phyloP scores from a whole-genome alignment of 2,329 filamentous ascomycete genomes.

The Clonostachys rhizophaga region DNA sequence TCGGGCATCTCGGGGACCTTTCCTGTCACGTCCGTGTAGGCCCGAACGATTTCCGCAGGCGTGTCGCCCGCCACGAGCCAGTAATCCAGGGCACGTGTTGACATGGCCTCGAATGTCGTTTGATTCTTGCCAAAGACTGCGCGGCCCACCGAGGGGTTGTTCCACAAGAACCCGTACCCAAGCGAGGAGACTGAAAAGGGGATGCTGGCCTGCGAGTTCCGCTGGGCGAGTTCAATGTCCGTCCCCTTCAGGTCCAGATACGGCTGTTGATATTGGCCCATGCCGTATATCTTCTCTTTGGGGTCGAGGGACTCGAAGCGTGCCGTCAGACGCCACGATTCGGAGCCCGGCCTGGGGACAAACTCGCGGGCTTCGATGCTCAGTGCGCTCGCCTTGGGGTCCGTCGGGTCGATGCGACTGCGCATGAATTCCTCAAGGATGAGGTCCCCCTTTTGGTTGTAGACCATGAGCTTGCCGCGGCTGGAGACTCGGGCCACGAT shows the following conservation, averaged over 20 bases:
- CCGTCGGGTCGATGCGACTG: slow-evolving; percentile 22
- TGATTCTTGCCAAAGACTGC: slow-evolving; percentile 57
- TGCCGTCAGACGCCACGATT: slow-evolving; percentile 48
- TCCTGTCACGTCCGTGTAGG: slow-evolving; percentile 52
- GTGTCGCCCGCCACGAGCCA: slow-evolving; percentile 57
- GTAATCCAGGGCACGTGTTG: slow-evolving; percentile 55
- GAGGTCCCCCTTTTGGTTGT: slow-evolving; percentile 14
- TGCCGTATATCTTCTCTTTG: slow-evolving; percentile 60
- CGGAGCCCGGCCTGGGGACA: slow-evolving; percentile 38
- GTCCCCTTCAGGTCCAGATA: slow-evolving; percentile 57
- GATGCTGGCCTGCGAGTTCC: slow-evolving; percentile 62
- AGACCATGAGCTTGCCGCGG: slow-evolving; percentile 19
- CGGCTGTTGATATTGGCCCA: slow-evolving; percentile 66
- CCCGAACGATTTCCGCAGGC: slow-evolving; percentile 49
- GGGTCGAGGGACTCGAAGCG: slow-evolving; percentile 50
- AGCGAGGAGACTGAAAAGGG: slow-evolving; percentile 56
- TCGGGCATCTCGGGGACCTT: slow-evolving; percentile 64
- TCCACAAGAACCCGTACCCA: slow-evolving; percentile 63
- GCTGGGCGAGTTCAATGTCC: slow-evolving; percentile 60
- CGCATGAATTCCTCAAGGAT: slow-evolving; percentile 24
- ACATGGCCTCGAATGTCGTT: slow-evolving; percentile 57
- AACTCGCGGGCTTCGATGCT: slow-evolving; percentile 54
- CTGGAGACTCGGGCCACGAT: slow-evolving; percentile 17
- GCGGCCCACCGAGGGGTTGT: slow-evolving; percentile 57
- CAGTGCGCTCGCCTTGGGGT: slow-evolving; percentile 55